Evolutionary conservation across 257 asterid species (phyloP), one percentile per base, ranked within the genome.

Genomic region (Echites panduratus): DNA sequence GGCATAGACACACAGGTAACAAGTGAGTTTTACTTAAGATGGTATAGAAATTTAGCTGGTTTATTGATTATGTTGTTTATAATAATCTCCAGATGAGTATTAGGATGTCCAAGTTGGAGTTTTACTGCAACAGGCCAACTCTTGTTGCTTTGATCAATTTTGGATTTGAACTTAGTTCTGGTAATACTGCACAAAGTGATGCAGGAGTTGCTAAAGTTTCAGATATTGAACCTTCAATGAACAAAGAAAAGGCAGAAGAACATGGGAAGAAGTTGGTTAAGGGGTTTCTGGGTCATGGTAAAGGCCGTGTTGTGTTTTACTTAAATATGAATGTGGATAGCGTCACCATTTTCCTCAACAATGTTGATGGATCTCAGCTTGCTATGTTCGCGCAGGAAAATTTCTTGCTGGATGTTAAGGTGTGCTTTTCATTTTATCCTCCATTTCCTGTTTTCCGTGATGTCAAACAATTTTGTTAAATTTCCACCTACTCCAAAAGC

Each of bases 311-410:
- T 74, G 96, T 95, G 75, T 95, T 95, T 84, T 70, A 79, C 80
- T 85, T 95, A 86, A 85, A 89, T 85, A 95, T 95, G 99, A 90
- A 95, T 77, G 96, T 95, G 63, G 89, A 90, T 70, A 91, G 92
- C 29, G 97, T 95, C 71, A 83, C 99, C 70, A 86, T 95, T 71
- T 90, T 85, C 87, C 97, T 95, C 77, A 95, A 95, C 74, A 90
- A 86, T 84, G 99, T 92, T 89, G 98, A 92, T 75, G 98, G 90
- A 69, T 81, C 98, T 84, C 96, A 88, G 85, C 96, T 95, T 73
- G 99, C 99, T 67, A 90, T 95, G 98, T 84, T 95, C 58, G 97
- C 90, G 83, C 99, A 90, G 87, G 99, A 95, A 89, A 87, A 90
- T 80, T 95, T 95, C 85, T 82, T 88, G 75, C 77, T 92, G 77